Evolutionary conservation across 805 yeast species (phyloP).

Genomic region (Starmera caribaea): DNA sequence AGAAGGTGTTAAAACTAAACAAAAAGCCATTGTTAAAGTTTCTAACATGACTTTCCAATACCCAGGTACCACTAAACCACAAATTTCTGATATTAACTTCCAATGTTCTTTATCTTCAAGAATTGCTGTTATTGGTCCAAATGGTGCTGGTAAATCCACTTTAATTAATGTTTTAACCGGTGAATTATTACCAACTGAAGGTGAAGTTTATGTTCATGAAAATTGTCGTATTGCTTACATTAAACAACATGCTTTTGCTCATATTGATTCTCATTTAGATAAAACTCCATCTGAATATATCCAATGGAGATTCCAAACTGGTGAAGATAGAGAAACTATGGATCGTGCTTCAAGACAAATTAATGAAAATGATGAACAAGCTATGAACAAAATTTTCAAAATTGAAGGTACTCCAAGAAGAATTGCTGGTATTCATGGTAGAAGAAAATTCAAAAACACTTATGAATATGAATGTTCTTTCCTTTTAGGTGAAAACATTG

Average conservation of each 20-base stretch:
- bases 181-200: slow-evolving; percentile 95
- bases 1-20: slow-evolving; percentile 99
- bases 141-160: slow-evolving; percentile 99
- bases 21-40: slow-evolving; percentile 98
- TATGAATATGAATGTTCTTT: slow-evolving; percentile 99
- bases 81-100: slow-evolving; percentile 84
- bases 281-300: slow-evolving; percentile 99
- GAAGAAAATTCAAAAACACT: slow-evolving; percentile 99
- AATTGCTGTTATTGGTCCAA: slow-evolving; percentile 99
- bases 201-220: slow-evolving; percentile 99
- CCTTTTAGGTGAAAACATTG: slow-evolving; percentile 96
- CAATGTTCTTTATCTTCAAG: slow-evolving; percentile 98
- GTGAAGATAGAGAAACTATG: slow-evolving; percentile 99
- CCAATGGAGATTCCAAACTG: slow-evolving; percentile 99
- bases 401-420: slow-evolving; percentile 98
- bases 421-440: slow-evolving; percentile 85
- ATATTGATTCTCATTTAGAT: slow-evolving; percentile 97
- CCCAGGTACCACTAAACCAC: slow-evolving; percentile 98
- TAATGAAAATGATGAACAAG: slow-evolving; percentile 92
- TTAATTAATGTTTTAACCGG: slow-evolving; percentile 98
- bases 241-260: slow-evolving; percentile 99
- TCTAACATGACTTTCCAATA: slow-evolving; percentile 97
- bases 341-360: slow-evolving; percentile 99
- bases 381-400: slow-evolving; percentile 99
- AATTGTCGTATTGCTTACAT: slow-evolving; percentile 99